Percentiles rank a stretch among this genome's conserved stretches.
phyloP scores from a whole-genome alignment of 2,329 filamentous ascomycete genomes.

The Nemania diffusa region DNA sequence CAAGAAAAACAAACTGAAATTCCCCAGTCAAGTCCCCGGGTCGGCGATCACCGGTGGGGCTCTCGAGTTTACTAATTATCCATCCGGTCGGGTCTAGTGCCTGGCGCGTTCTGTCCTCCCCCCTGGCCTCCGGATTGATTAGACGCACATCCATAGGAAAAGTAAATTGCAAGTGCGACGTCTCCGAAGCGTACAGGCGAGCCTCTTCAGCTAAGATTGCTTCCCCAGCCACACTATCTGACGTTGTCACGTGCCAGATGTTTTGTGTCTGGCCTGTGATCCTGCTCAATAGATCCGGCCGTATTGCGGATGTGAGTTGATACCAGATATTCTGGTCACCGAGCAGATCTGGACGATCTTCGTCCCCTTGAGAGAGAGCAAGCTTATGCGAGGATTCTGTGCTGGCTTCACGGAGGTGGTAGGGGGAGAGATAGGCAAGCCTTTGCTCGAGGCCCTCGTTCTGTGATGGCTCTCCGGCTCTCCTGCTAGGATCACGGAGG shows the following conservation, averaged over 20 bases:
- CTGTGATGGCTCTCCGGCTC: slow-evolving; percentile 59
- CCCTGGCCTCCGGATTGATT: slow-evolving; percentile 43
- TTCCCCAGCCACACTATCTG: slow-evolving; percentile 61
- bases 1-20: slow-evolving; percentile 68
- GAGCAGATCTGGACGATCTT: slow-evolving; percentile 43
- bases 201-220: slow-evolving; percentile 55
- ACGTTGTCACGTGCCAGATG: slow-evolving; percentile 65
- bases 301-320: slow-evolving; percentile 62
- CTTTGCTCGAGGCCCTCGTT: slow-evolving; percentile 54
- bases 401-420: slow-evolving; percentile 51
- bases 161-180: slow-evolving; percentile 43
- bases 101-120: slow-evolving; percentile 46
- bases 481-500: slow-evolving; percentile 58
- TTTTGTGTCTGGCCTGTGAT: slow-evolving; percentile 56
- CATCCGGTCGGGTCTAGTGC: slow-evolving; percentile 57
- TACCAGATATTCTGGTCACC: slow-evolving; percentile 59
- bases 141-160: slow-evolving; percentile 46
- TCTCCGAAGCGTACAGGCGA: slow-evolving; percentile 49
- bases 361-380: slow-evolving; percentile 33
- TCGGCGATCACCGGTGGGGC: slow-evolving; percentile 23
- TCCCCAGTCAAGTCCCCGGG: slow-evolving; percentile 66
- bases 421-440: slow-evolving; percentile 58
- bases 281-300: slow-evolving; percentile 56
- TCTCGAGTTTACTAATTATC: slow-evolving; percentile 55
- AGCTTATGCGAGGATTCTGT: slow-evolving; percentile 31